Base-by-base conservation (phyloP, 768 basidiomycete genomes). In the Tricholoma matsutake region DNA sequence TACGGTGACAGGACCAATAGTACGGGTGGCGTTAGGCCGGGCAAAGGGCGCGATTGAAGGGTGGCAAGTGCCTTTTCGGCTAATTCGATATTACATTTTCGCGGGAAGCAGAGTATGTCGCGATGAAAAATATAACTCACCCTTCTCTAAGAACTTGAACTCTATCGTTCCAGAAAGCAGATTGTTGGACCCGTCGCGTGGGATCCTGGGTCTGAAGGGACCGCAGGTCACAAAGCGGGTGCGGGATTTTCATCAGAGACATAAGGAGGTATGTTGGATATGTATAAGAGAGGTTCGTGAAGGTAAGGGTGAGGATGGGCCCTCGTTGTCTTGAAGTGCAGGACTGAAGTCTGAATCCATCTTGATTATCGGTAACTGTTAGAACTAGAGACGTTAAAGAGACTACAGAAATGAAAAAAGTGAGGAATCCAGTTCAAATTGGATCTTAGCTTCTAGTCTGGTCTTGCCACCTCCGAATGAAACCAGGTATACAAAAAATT, bases 31-130 rank as follows among this genome's bases (percentile, higher is more conserved):
- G 78, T 74, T 22, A 85, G 69, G 56, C 79, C 83, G 10, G 86
- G 88, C 43, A 94, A 80, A 45, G 83, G 83, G 65, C 89, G 88
- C 64, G 85, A 83, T 73, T 94, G 89, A 52, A 95, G 79, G 9
- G 88, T 94, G 13, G 92, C 88, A 25, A 95, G 80, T 13, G 94
- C 94, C 73, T 93, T 94, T 75, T 94, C 92, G 63, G 94, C 94
- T 94, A 32, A 8, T 34, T 41, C 54, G 29, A 63, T 53, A 41
- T 41, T 60, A 61, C 35, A 47, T 47, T 31, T 25, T 59, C 43
- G 60, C 41, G 41, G 34, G 10, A 54, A 47, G 51, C 43, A 53
- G 16, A 49, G 28, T 10, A 34, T 16, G 13, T 39, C 16, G n/a
- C 34, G 34, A 61, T 7, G 55, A 58, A 29, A 61, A 63, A 34